Base-by-base conservation (phyloP, 805 yeast species). In the Wickerhamomyces strasburgensis region DNA sequence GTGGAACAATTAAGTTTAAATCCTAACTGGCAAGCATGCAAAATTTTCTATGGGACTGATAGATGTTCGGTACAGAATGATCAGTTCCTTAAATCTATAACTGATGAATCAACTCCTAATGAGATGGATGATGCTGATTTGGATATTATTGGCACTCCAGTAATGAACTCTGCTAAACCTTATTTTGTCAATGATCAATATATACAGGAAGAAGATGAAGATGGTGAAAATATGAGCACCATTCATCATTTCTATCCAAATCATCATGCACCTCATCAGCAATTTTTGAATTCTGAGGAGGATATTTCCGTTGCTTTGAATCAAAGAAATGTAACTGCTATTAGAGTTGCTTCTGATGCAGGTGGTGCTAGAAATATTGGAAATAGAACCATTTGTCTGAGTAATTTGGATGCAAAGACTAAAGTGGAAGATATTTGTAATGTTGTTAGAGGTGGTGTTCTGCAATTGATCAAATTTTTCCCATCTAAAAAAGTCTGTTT, bases 1-100 rank as follows among this genome's bases (percentile, higher is more conserved):
- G 96, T 88, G 31, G 82, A 85, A 40, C 79, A 78, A 48, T 68
- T 93, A 37, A 83, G 89, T 1, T 63, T 77, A 21, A 69, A 68
- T 27, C 78, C 79, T 27, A 74, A 73, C 46, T 90, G 88, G 72
- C 67, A 73, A 42, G 78, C 77, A 40, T 75, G 83, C 33, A 85
- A 84, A 57, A 81, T 93, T 27, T 85, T 78, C 51, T 89, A 86
- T 55, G 98, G 98, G 35, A 88, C 88, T 55, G 98, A 90, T 61
- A 71, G 97, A 59, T 85, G 93, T 62, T 94, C 95, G 1, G 35
- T 45, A 19, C 49, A 49, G 32, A 38, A 40, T 19, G 46, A 42
- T 23, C 21, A 35, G 1, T 6, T 31, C 5, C 35, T 42, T 14
- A 40, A 34, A 14, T 46, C 52, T n/a, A 14, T 43, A 15, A 47